A percentile compares a stretch with the other conserved stretches of the same genome.
phyloP scores from a whole-genome alignment of 2,329 filamentous ascomycete genomes.

The Tolypocladium amazonense region DNA sequence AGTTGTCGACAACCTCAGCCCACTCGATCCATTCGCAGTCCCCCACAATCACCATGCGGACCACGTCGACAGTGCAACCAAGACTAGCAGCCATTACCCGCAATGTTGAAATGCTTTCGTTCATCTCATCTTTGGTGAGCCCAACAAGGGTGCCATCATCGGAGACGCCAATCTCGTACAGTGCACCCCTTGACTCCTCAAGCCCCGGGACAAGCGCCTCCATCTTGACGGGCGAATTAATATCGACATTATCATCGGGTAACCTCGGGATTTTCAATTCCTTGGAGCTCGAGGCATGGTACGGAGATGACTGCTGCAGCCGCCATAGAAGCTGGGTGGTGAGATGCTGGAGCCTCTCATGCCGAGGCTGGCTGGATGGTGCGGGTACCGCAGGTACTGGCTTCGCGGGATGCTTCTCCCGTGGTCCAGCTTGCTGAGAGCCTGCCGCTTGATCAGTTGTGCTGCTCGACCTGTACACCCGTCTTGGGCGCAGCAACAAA shows the following conservation, averaged over 20 bases:
- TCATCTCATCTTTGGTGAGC: constrained; percentile 79
- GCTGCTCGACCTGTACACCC: constrained; percentile 61
- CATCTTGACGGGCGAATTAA: constrained; percentile 35
- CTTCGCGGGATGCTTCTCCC: constrained; percentile 5
- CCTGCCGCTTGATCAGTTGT: constrained; percentile 29
- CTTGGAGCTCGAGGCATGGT: constrained; percentile 70
- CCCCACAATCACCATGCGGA: constrained; percentile 75
- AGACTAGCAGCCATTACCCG: constrained; percentile 86
- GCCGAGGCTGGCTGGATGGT: constrained; percentile 57
- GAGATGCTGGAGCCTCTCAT: constrained; percentile 77
- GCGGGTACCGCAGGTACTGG: constrained; percentile 19
- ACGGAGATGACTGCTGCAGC: constrained; percentile 85
- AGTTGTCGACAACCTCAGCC: constrained; percentile 17
- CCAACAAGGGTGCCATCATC: constrained; percentile 90
- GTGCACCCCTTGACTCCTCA: constrained; percentile 83
- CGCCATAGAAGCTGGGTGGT: constrained; percentile 95
- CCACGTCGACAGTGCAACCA: constrained; percentile 73
- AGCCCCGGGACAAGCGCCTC: constrained; percentile 62
- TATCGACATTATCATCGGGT: constrained; percentile 48
- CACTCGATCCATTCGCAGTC: constrained; percentile 64
- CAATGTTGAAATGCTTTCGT: constrained; percentile 79
- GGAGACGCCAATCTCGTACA: constrained; percentile 94
- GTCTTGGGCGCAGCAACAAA: constrained; percentile 67
- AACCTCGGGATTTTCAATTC: constrained; percentile 66
- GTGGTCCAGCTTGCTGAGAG: constrained; percentile 2